phyloP scores from a whole-genome alignment of 2,329 filamentous ascomycete species.

The Mycosphaerella arachidis region DNA sequence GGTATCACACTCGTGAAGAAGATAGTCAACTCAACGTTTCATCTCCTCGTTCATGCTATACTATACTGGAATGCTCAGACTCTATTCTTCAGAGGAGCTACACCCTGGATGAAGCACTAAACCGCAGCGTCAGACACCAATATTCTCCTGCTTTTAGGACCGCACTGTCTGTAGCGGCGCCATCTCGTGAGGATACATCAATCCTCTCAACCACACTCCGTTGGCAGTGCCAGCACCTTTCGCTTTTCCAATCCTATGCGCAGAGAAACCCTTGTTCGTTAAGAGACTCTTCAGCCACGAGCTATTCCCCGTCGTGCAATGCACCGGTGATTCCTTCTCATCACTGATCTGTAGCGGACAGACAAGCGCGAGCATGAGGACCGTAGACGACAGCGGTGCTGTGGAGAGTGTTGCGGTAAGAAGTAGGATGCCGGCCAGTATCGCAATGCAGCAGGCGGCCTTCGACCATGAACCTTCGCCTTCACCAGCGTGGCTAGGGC shows the following conservation, averaged over 20 bases:
- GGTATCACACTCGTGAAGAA: too few relatives aligned
- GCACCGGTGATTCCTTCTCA: neutral
- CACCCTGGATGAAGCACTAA: neutral
- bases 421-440: neutral
- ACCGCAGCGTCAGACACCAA: neutral
- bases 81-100: neutral
- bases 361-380: slow-evolving; percentile 5
- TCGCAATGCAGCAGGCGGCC: neutral
- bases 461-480: neutral
- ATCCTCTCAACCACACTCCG: neutral
- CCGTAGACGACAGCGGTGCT: neutral
- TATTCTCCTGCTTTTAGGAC: neutral
- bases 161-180: neutral
- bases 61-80: neutral
- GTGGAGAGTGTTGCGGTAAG: neutral
- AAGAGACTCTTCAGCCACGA: slow-evolving; percentile 2
- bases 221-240: neutral
- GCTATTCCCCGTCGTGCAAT: slow-evolving; percentile 8
- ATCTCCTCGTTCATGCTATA: neutral
- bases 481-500: neutral
- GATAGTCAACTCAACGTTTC: neutral
- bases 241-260: neutral
- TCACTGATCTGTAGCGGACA: neutral
- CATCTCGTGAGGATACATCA: slow-evolving; percentile 1
- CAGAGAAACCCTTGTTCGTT: neutral